Evolutionary conservation across 768 basidiomycete species (phyloP).

Genomic region (Termitomyces eurrhizus): DNA sequence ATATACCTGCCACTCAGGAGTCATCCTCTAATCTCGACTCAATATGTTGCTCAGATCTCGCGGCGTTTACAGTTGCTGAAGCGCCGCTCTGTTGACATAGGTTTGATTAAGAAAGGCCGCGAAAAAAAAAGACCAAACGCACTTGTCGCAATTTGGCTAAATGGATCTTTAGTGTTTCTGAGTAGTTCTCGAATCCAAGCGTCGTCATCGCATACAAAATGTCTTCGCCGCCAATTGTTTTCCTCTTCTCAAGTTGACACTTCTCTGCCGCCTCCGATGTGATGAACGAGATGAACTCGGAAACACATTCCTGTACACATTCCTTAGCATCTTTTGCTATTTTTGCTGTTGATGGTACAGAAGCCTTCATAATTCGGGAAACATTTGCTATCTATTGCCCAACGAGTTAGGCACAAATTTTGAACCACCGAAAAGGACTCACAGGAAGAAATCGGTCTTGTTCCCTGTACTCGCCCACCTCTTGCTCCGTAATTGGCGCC

Average conservation of each 20-base stretch:
- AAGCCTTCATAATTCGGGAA: constrained; percentile 94
- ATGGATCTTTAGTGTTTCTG: constrained; percentile 89
- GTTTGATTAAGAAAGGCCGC: constrained; percentile 1
- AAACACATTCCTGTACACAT: constrained; percentile 97
- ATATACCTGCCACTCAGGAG: constrained; percentile 6
- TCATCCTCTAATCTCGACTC: constrained; percentile 28
- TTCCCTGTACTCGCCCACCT: constrained; percentile 92
- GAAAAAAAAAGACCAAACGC: constrained; percentile 4
- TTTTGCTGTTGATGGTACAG: constrained; percentile 87
- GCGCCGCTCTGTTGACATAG: constrained; percentile 17
- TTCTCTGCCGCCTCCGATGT: constrained; percentile 96
- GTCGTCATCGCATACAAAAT: constrained; percentile 92
- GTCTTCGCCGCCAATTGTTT: constrained; percentile 98
- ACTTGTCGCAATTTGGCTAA: constrained; percentile 87
- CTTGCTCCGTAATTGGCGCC: constrained; percentile 82
- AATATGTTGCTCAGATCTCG: constrained; percentile 25
- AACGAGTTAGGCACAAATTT: neutral
- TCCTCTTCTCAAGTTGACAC: constrained; percentile 91
- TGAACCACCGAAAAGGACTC: constrained; percentile 22
- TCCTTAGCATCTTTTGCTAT: constrained; percentile 99
- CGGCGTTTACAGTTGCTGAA: constrained; percentile 15
- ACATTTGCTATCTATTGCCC: constrained; percentile 88
- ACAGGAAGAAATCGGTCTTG: constrained; percentile 96
- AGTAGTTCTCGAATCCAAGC: constrained; percentile 93
- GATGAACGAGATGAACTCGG: constrained; percentile 98